Conservation (phyloP, 345 rosid genomes). For the Lumnitzera littorea region DNA sequence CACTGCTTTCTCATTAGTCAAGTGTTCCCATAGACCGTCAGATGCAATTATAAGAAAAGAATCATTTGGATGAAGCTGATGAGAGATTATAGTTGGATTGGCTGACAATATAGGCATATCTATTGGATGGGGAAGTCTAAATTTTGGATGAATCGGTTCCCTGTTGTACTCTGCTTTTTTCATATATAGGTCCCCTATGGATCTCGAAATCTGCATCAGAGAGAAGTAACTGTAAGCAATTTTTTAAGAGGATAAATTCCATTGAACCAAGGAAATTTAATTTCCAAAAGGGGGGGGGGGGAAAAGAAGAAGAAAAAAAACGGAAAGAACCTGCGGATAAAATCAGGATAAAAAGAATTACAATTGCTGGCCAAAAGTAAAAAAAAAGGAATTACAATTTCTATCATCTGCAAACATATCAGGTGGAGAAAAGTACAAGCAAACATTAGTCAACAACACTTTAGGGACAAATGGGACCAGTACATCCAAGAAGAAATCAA, state of each 20-base stretch:
- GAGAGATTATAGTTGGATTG: constrained; percentile 54
- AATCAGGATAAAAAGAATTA: too few relatives aligned
- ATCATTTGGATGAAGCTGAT: constrained; percentile 72
- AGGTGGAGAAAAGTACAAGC: too few relatives aligned
- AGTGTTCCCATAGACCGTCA: constrained; percentile 95
- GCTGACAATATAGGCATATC: constrained; percentile 68
- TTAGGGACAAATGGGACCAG: too few relatives aligned
- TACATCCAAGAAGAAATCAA: too few relatives aligned
- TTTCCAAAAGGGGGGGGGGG: too few relatives aligned
- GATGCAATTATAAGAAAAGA: constrained; percentile 91
- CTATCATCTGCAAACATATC: too few relatives aligned
- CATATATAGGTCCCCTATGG: constrained; percentile 85
- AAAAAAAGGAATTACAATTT: too few relatives aligned
- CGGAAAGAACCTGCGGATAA: too few relatives aligned
- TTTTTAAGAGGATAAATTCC: neutral
- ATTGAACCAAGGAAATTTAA: neutral
- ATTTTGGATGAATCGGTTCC: constrained; percentile 59
- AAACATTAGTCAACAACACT: too few relatives aligned
- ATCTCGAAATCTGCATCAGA: constrained; percentile 68
- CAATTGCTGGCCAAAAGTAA: too few relatives aligned
- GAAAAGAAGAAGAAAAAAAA: too few relatives aligned
- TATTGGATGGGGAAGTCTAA: constrained; percentile 76
- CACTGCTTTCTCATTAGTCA: constrained; percentile 79
- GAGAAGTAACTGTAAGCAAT: constrained; percentile 4
- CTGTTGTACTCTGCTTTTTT: constrained; percentile 55